phyloP scores from a whole-genome alignment of 345 rosid species.

The Bretschneidera sinensis region DNA sequence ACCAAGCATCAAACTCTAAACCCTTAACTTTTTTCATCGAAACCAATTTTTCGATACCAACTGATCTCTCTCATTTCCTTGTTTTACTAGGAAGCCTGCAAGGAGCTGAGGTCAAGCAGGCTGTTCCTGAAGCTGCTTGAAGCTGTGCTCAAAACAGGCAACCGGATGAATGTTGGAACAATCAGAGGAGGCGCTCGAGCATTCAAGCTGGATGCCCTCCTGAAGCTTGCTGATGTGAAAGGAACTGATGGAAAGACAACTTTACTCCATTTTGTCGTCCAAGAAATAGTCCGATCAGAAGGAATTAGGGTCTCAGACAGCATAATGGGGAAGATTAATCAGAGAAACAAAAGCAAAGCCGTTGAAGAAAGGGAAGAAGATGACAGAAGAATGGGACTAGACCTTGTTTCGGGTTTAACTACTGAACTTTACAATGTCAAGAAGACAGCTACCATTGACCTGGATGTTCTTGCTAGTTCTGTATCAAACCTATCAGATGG shows the following conservation, averaged over 20 bases:
- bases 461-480: constrained; percentile 81
- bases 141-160: constrained; percentile 95
- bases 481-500: constrained; percentile 77
- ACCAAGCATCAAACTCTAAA: constrained; percentile 5
- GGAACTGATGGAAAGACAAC: constrained; percentile 91
- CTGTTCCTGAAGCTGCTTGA: constrained; percentile 83
- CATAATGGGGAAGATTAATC: constrained; percentile 86
- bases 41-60: background rate
- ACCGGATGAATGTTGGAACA: constrained; percentile 94
- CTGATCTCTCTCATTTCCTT: background rate
- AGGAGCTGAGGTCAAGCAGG: constrained; percentile 88
- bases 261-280: constrained; percentile 90
- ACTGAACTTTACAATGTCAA: constrained; percentile 85
- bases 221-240: constrained; percentile 88
- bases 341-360: constrained; percentile 50
- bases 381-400: constrained; percentile 86
- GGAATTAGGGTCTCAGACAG: constrained; percentile 82
- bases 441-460: constrained; percentile 83
- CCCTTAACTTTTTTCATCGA: background rate
- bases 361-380: constrained; percentile 78
- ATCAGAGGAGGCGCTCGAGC: constrained; percentile 94
- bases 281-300: constrained; percentile 82
- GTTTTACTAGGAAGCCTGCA: constrained; percentile 80
- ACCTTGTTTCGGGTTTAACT: constrained; percentile 76
- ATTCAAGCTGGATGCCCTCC: constrained; percentile 89